Base-by-base conservation (phyloP, 306 rosid genomes). In the Trifolium fragiferum region DNA sequence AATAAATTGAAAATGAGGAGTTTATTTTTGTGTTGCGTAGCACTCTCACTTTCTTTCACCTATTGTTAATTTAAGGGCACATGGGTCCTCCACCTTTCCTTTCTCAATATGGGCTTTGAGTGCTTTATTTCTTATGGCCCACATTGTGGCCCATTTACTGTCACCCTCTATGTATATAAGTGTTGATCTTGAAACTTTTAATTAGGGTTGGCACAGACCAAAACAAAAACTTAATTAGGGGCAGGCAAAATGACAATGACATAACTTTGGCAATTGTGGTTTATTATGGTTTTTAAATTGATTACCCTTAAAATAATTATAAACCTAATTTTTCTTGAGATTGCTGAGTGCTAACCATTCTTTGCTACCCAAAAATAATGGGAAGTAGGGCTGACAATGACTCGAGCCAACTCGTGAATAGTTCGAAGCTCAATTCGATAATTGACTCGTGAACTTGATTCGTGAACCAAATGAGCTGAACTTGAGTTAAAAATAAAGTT, bases 61-160 rank as follows among this genome's bases (percentile, higher is more conserved):
- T 74, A 58, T 70, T 75, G 72, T 70, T 75, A 80, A 80, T 57
- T 83, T 77, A 84, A 82, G 89, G 80, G 81, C 80, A 88, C 62
- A 84, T 84, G 88, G 90, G 83, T 82, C 87, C 87, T 83, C 86
- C 83, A 73, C 84, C 82, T 74, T 76, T 51, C 76, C 66, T 74
- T 88, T 88, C 82, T 75, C 74, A 35, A 81, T 82, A 72, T 80
- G 89, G 86, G 88, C 83, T 71, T 84, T 69, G n/a, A 80, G 72
- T 79, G 88, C 80, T 68, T 73, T 78, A 79, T 59, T 49, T 80
- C 78, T 47, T 1, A 5, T 78, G 93, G 81, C 87, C 93, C 96
- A 84, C 92, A 72, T 41, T 78, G 69, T 70, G 84, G 74, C 82
- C 84, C 80, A 70, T 82, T 68, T 63, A 33, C 21, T 51, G 80